These are phyloP conservation scores for Gracilaria caudata DNA, from an alignment of 23 red algal species.

Conservation along the genomic window DNA sequence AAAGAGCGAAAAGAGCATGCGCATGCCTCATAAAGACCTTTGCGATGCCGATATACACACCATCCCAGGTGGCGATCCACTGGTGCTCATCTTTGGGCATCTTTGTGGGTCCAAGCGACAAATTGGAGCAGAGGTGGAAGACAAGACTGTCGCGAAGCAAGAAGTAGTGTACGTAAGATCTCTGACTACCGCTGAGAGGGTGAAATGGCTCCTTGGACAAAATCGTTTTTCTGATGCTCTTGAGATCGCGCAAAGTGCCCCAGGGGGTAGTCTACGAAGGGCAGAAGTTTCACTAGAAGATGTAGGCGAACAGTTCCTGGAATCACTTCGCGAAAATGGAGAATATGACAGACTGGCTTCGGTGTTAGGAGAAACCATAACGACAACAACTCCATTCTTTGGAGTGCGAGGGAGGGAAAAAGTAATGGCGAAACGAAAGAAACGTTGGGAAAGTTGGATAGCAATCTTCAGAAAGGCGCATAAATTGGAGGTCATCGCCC, in stretches of 20 bases:
- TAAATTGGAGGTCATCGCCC: conserved; percentile 57
- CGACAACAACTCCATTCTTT: conserved; percentile 57
- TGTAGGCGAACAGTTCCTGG: conserved; percentile 82
- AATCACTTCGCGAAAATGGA: conserved; percentile 54
- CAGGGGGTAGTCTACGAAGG: conserved; percentile 61
- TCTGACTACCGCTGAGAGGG: conserved; percentile 63
- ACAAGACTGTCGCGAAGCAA: not conserved
- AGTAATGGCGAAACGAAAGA: conserved; percentile 45
- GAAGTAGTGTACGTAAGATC: conserved; percentile 57
- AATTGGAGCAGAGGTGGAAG: not conserved
- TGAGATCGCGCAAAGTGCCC: conserved; percentile 64
- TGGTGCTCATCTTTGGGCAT: conserved; percentile 63
- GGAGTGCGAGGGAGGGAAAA: conserved; percentile 50
- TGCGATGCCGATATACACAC: conserved; percentile 58
- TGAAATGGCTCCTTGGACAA: conserved; percentile 76
- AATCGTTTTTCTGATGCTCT: conserved; percentile 75
- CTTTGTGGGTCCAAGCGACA: conserved; percentile 13
- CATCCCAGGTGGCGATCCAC: conserved; percentile 68
- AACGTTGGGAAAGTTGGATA: conserved; percentile 87
- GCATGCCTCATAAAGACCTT: conserved; percentile 35
- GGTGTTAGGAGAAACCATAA: conserved; percentile 74
- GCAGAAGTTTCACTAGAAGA: conserved; percentile 75
- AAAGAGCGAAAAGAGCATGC: conserved; percentile 57
- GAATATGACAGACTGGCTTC: conserved; percentile 61
- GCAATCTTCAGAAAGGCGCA: conserved; percentile 41